Evolutionary conservation across 106 monocot species (phyloP), one percentile per base, ranked within the genome.

Genomic region (Phalaenopsis aphrodite): DNA sequence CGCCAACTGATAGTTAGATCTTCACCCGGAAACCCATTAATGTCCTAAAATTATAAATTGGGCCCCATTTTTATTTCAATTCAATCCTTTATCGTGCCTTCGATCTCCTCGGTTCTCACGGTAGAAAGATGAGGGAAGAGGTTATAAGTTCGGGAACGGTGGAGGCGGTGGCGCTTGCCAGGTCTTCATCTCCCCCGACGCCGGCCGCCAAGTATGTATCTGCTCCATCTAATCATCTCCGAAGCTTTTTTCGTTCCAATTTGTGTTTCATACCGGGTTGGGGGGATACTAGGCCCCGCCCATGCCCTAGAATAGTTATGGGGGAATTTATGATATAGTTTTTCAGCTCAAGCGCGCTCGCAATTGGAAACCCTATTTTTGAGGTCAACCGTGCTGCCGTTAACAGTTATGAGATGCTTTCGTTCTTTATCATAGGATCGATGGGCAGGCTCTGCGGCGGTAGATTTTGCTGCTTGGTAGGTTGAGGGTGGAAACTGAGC

Each of bases 151-250:
- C 89, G 49, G 89, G 84, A 52, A 86, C 84, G 37, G 83, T 81
- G 55, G 88, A 88, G 68, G 82, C 79, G 38, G 72, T 73, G 42
- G 80, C 72, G 16, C 24, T 88, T 21, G 88, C 49, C 8, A 80
- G 89, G 75, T 86, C 86, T 42, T 84, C 89, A 69, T 86, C 89
- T 30, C 86, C 89, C 71, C 88, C 85, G 42, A 89, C 89, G 16
- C 81, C 89, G 1, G 89, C 83, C 3, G 89, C 89, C 18, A 86
- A 86, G 89, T 89, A 39, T 41, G 76, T 11, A 5, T 17, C 36
- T 71, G 78, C 23, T 36, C 15, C 45, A 38, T 77, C 75, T 56
- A 52, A 21, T 56, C 55, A 37, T 61, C 17, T 41, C 30, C n/a
- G 15, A 42, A 6, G 19, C 74, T 74, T 74, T 19, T 74, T 74